Conservation (phyloP, 2,329 filamentous ascomycete genomes). For the Talaromyces pinophilus region DNA sequence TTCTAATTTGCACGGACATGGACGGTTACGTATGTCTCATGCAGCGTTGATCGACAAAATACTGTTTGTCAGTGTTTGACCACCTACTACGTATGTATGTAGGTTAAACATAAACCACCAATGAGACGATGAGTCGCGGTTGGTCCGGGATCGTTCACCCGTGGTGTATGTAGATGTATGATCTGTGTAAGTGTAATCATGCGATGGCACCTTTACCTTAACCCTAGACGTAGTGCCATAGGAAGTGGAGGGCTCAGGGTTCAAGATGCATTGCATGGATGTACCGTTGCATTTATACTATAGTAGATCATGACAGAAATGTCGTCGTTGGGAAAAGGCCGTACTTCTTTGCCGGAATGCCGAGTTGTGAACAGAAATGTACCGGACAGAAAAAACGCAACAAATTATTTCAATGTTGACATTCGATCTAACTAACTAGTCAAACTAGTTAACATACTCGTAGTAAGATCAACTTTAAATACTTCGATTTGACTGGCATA, state of each 20-base stretch:
- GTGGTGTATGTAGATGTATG: neutral
- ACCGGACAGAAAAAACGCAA: neutral
- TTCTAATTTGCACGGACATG: neutral
- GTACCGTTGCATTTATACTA: slow-evolving; percentile 3
- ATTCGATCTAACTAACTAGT: neutral
- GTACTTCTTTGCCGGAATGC: neutral
- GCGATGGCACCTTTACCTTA: neutral
- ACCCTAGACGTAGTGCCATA: neutral
- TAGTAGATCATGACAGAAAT: neutral
- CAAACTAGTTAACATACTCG: no score
- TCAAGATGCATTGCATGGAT: neutral
- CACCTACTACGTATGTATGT: no score
- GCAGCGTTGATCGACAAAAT: neutral
- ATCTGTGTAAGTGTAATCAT: neutral
- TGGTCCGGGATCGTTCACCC: neutral
- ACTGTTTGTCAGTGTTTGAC: no score
- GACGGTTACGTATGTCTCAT: neutral
- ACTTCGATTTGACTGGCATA: neutral
- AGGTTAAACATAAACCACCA: neutral
- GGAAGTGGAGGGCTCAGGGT: neutral
- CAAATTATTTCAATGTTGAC: neutral
- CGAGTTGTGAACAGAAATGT: neutral
- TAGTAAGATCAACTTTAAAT: neutral
- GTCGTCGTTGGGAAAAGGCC: neutral
- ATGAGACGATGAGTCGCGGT: neutral